These are phyloP conservation scores for Sanghuangporus sanghuang DNA, from an alignment of 1,284 basidiomycete genomes.

Conservation along the genomic window DNA sequence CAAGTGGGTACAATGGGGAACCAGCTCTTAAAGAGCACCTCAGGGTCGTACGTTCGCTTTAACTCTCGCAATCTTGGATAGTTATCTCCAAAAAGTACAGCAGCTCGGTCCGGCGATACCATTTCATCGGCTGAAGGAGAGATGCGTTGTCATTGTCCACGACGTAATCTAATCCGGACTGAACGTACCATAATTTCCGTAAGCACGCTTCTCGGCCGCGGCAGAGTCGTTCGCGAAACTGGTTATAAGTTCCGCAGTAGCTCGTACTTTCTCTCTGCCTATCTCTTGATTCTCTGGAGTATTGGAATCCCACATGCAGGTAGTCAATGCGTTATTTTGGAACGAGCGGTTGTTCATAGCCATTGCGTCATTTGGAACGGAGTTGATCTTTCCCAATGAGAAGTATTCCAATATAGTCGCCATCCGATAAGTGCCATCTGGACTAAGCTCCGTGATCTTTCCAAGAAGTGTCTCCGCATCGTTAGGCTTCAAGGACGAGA, in stretches of 20 bases:
- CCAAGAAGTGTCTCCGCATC: neutral
- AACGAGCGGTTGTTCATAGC: slow-evolving; percentile 32
- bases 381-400: slow-evolving; percentile 33
- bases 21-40: slow-evolving; percentile 16
- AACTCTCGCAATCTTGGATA: slow-evolving; percentile 16
- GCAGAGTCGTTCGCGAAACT: slow-evolving; percentile 6
- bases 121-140: neutral
- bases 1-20: slow-evolving; percentile 15
- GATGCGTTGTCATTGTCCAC: neutral
- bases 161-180: neutral
- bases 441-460: slow-evolving; percentile 3
- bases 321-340: slow-evolving; percentile 27
- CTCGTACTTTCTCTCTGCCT: slow-evolving; percentile 23
- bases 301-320: slow-evolving; percentile 33
- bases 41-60: slow-evolving; percentile 19
- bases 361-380: slow-evolving; percentile 33
- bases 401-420: slow-evolving; percentile 34
- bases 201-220: slow-evolving; percentile 17
- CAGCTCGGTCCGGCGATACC: slow-evolving; percentile 1
- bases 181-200: slow-evolving; percentile 27
- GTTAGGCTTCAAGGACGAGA: slow-evolving; percentile 3
- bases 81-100: slow-evolving; percentile 12
- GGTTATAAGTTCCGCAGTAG: slow-evolving; percentile 20
- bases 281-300: slow-evolving; percentile 26
- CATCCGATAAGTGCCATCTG: neutral